phyloP scores from a whole-genome alignment of 2,329 filamentous ascomycete genomes.

The Plectosphaerella cucumerina region DNA sequence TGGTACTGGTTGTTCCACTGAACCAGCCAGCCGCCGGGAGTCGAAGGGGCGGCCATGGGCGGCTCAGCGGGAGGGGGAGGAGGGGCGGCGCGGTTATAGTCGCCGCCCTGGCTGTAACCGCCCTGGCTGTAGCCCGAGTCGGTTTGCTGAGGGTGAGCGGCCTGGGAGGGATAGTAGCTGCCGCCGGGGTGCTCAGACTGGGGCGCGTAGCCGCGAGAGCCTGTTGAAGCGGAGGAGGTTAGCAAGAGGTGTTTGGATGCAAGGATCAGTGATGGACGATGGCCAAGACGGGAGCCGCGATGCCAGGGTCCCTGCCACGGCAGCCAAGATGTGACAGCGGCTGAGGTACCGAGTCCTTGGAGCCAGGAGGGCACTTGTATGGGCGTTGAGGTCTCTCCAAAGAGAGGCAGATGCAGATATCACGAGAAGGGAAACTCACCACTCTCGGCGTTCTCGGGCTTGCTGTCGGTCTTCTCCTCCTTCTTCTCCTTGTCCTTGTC shows the following conservation, averaged over 20 bases:
- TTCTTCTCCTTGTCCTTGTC: constrained; percentile 23
- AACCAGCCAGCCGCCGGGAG: constrained; percentile 58
- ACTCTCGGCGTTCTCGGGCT: constrained; percentile 6
- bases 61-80: constrained; percentile 32
- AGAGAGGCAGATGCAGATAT: not conserved
- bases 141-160: constrained; percentile 3
- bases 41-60: constrained; percentile 10
- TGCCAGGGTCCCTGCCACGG: no score
- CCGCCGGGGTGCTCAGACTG: not conserved
- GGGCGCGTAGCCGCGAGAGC: not conserved
- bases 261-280: not conserved
- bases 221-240: not conserved
- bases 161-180: constrained; percentile 3
- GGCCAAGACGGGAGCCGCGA: no score
- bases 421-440: constrained; percentile 4
- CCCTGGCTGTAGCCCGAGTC: constrained; percentile 2
- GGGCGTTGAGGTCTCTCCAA: no score
- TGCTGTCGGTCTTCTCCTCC: constrained; percentile 15
- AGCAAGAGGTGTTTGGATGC: not conserved
- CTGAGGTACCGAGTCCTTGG: no score
- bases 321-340: no score
- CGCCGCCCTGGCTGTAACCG: not conserved
- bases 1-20: constrained; percentile 59
- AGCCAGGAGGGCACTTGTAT: no score
- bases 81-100: constrained; percentile 3